These are phyloP conservation scores for Ogataea allantospora DNA, from an alignment of 805 yeast species.

Conservation along the genomic window DNA sequence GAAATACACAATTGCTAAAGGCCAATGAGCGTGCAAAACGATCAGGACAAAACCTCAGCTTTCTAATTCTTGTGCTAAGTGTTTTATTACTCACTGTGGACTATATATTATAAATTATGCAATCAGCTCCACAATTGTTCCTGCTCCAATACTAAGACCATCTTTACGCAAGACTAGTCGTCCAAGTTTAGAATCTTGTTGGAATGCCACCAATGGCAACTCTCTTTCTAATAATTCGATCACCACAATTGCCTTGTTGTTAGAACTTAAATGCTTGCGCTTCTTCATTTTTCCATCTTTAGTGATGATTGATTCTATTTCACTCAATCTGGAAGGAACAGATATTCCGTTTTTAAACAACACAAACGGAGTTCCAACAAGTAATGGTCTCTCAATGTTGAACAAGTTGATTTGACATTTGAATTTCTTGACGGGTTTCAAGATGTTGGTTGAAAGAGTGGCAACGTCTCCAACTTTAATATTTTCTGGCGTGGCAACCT, in stretches of 20 bases:
- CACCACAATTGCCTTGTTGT: conserved; percentile 57
- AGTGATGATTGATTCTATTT: conserved; percentile 37
- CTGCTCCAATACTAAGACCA: conserved; percentile 65
- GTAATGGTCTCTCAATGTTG: conserved; percentile 65
- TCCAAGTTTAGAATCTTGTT: conserved; percentile 53
- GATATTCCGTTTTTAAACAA: conserved; percentile 74
- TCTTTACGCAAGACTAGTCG: conserved; percentile 68
- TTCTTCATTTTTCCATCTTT: conserved; percentile 46
- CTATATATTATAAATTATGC: conserved; percentile 35
- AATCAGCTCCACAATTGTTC: conserved; percentile 23
- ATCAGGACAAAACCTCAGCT: conserved; percentile 56
- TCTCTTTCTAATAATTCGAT: conserved; percentile 48
- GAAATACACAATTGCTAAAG: conserved; percentile 65
- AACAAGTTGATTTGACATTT: conserved; percentile 62
- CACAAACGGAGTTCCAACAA: conserved; percentile 77
- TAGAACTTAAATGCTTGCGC: conserved; percentile 54
- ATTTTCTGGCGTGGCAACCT: conserved; percentile 37
- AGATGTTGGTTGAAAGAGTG: conserved; percentile 30
- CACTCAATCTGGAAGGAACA: conserved; percentile 63
- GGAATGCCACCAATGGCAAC: conserved; percentile 52
- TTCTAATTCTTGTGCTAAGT: conserved; percentile 54
- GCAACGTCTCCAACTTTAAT: conserved; percentile 69
- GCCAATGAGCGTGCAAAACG: conserved; percentile 67
- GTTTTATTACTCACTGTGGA: conserved; percentile 55
- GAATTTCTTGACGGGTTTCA: conserved; percentile 48